Conservation (phyloP, 2,329 filamentous ascomycete species). For the Didymella pinodella region DNA sequence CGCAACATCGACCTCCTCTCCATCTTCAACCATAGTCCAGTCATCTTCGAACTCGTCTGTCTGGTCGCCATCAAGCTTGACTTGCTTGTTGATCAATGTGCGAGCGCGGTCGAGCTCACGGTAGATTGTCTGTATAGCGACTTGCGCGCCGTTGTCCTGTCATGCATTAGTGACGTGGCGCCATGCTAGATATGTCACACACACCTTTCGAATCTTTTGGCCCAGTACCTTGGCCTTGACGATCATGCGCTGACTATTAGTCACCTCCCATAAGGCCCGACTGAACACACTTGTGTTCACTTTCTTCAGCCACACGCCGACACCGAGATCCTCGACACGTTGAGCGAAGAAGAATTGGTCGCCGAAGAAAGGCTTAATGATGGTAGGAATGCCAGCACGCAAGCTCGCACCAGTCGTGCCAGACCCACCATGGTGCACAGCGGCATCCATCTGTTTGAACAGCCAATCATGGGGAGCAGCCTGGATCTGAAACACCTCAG, state of each 20-base stretch:
- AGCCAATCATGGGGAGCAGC: constrained; percentile 96
- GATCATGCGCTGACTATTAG: constrained; percentile 90
- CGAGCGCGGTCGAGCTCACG: constrained; percentile 93
- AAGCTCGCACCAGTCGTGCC: constrained; percentile 95
- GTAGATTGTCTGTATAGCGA: constrained; percentile 90
- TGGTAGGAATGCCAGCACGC: constrained; percentile 88
- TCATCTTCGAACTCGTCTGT: constrained; percentile 76
- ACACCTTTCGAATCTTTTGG: constrained; percentile 84
- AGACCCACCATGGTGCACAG: constrained; percentile 91
- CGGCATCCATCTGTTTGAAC: constrained; percentile 91
- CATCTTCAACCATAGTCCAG: constrained; percentile 86
- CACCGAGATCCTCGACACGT: constrained; percentile 89
- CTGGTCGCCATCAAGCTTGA: constrained; percentile 46
- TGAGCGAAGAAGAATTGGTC: constrained; percentile 97
- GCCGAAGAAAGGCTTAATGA: constrained; percentile 96
- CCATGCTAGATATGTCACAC: constrained; percentile 39
- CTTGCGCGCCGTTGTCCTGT: constrained; percentile 88
- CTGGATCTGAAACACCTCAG: constrained; percentile 87
- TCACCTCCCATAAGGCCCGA: constrained; percentile 88
- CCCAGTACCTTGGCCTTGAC: constrained; percentile 82
- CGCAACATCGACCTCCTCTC: constrained; percentile 49
- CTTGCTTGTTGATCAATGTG: constrained; percentile 74
- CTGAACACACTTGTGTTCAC: constrained; percentile 88
- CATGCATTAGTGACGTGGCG: constrained; percentile 30
- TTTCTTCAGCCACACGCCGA: constrained; percentile 87